These are phyloP conservation scores for Staphylotrichum longicolle DNA, from an alignment of 495 filamentous ascomycete species.

Conservation along the genomic window DNA sequence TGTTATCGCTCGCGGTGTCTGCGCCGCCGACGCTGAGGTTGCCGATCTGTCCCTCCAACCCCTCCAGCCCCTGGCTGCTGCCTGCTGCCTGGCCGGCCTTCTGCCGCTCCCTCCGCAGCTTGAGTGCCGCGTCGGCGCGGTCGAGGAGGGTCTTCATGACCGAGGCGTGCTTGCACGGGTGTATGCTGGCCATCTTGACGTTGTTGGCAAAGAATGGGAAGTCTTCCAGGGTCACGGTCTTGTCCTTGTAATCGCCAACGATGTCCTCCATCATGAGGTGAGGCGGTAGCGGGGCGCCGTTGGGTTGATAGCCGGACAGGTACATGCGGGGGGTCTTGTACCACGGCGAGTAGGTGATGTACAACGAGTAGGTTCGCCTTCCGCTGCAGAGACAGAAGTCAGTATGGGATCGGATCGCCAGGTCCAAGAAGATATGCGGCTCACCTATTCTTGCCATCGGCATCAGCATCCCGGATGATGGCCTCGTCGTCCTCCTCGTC, in stretches of 20 bases:
- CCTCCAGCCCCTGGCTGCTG: constrained; percentile 53
- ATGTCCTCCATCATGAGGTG: constrained; percentile 99
- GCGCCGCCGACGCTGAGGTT: constrained; percentile 47
- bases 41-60: constrained; percentile 59
- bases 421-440: constrained; percentile 32
- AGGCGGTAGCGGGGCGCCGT: constrained; percentile 79
- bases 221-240: constrained; percentile 97
- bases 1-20: constrained; percentile 41
- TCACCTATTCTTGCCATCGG: constrained; percentile 64
- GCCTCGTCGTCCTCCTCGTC: constrained; percentile 98
- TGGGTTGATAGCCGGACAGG: constrained; percentile 83
- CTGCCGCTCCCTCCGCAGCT: constrained; percentile 80
- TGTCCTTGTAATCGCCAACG: constrained; percentile 98
- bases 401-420: constrained; percentile 10
- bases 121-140: constrained; percentile 88
- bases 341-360: constrained; percentile 95
- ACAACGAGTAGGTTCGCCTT: constrained; percentile 89
- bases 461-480: constrained; percentile 78
- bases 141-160: constrained; percentile 99
- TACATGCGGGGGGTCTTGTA: constrained; percentile 97
- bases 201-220: constrained; percentile 85
- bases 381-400: constrained; percentile 52
- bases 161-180: constrained; percentile 87
- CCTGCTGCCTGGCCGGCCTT: constrained; percentile 48
- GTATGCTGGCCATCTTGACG: constrained; percentile 93